Conservation (phyloP, 2,329 filamentous ascomycete species). For the Pseudogymnoascus sp. region DNA sequence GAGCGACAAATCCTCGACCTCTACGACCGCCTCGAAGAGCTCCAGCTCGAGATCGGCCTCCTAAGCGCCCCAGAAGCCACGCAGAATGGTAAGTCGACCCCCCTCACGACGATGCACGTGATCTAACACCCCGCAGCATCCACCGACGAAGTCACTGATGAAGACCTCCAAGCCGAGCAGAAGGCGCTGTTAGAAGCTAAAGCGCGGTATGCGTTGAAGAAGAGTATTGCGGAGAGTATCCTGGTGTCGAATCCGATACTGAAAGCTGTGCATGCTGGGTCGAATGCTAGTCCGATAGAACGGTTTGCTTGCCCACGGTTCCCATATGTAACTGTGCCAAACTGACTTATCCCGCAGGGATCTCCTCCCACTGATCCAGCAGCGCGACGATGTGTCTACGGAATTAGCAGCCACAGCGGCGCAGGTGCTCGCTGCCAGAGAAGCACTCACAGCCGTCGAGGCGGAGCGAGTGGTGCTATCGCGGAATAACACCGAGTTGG, state of each 20-base stretch:
- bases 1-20: slow-evolving; percentile 62
- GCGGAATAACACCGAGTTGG: slow-evolving; percentile 55
- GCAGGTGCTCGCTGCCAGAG: slow-evolving; percentile 43
- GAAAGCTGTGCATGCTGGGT: slow-evolving; percentile 66
- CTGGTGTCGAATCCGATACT: slow-evolving; percentile 68
- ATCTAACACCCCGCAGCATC: slow-evolving; percentile 8
- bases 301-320: slow-evolving; percentile 41
- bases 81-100: slow-evolving; percentile 20
- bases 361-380: slow-evolving; percentile 57
- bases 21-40: slow-evolving; percentile 63
- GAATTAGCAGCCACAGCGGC: slow-evolving; percentile 53
- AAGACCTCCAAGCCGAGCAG: slow-evolving; percentile 52
- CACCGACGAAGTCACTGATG: slow-evolving; percentile 35
- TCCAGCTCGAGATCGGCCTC: slow-evolving; percentile 65
- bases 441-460: slow-evolving; percentile 49
- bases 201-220: slow-evolving; percentile 61
- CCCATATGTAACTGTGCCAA: slow-evolving; percentile 8
- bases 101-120: neutral
- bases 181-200: slow-evolving; percentile 59
- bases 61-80: slow-evolving; percentile 39
- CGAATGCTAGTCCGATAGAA: slow-evolving; percentile 58
- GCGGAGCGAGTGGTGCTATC: slow-evolving; percentile 50
- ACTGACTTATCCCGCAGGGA: slow-evolving; percentile 19
- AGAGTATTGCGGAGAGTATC: slow-evolving; percentile 61
- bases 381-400: slow-evolving; percentile 61